Evolutionary conservation across 441 rosid species (phyloP), one percentile per base, ranked within the genome.

Genomic region (Jatropha multifida): DNA sequence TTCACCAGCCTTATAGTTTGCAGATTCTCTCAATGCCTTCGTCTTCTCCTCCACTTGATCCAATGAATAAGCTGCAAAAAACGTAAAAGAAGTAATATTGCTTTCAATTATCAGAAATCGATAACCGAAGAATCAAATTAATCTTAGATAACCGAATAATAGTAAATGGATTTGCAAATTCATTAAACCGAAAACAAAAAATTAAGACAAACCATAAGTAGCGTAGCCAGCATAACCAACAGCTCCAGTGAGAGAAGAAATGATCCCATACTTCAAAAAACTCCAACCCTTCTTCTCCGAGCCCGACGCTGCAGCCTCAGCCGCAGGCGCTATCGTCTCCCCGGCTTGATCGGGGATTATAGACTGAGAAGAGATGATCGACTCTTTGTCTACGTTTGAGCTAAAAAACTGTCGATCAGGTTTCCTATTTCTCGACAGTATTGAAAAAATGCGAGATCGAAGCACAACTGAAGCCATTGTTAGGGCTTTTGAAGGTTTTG

Each of bases 1-100:
- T 74, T 81, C 86, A 56, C 76, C 51, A 2, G 75, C 77, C 59
- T 80, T 67, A 60, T 80, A 76, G 44, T 73, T 82, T 17, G 85
- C 88, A 7, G 94, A 86, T 78, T 86, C 91, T n/a, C 94, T 81
- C 77, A 93, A 82, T 17, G 86, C 83, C 83, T 85, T 93, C n/a
- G 92, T 87, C 87, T 86, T 92, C 70, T 87, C 83, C 60, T 88
- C 90, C 54, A 91, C 83, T 79, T 95, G 94, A 77, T 90, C 92
- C 66, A 85, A 74, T 58, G 92, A 68, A 81, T 86, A 90, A 5
- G 91, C 99, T 93, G 87, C 86, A 76, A 40, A 44, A 44, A 4
- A 44, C 48, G 10, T 11, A 44, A 44, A 5, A 18, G 32, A 32
- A 32, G 32, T 32, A 49, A n/a, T 23, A 68, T 68, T n/a, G 2